Percentiles rank a stretch among this genome's conserved stretches.
phyloP scores from a whole-genome alignment of 2,329 filamentous ascomycete genomes.

The Neonectria hederae region DNA sequence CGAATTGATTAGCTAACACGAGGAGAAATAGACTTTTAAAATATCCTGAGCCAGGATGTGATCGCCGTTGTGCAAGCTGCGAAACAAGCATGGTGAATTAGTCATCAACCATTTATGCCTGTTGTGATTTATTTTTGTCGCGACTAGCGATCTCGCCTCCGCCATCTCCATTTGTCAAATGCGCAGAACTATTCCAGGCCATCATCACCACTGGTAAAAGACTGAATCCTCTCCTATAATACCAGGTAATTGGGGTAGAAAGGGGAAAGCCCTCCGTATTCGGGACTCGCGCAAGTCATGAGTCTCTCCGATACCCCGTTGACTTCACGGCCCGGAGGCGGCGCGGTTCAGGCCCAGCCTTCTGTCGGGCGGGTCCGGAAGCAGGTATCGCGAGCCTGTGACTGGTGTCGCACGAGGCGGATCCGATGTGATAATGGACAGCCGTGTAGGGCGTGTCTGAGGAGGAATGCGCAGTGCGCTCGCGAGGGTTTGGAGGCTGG shows the following conservation, averaged over 20 bases:
- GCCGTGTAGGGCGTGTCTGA: slow-evolving; percentile 50
- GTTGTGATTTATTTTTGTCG: not conserved
- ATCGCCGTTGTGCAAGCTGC: not conserved
- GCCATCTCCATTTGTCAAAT: not conserved
- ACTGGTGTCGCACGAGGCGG: slow-evolving; percentile 50
- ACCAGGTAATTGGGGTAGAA: not conserved
- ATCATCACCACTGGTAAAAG: not conserved
- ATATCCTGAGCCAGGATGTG: too few species aligned
- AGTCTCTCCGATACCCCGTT: not conserved
- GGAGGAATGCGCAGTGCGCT: slow-evolving; percentile 45
- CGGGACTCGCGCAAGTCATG: not conserved
- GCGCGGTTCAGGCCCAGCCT: not conserved
- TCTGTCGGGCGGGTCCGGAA: slow-evolving; percentile 24
- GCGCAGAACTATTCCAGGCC: not conserved
- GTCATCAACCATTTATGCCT: not conserved
- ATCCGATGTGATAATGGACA: slow-evolving; percentile 51
- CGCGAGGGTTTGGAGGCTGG: slow-evolving; percentile 37
- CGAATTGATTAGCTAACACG: not conserved
- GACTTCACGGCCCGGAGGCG: not conserved
- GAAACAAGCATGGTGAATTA: not conserved
- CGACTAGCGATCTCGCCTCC: not conserved
- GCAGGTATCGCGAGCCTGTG: slow-evolving; percentile 46
- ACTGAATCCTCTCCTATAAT: not conserved
- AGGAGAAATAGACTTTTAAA: too few species aligned
- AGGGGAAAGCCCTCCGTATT: too few species aligned